A percentile compares a stretch with the other conserved stretches of the same genome.
These are phyloP conservation scores for Aureobasidium vineae DNA, from an alignment of 2,329 filamentous ascomycete species.

Conservation along the genomic window DNA sequence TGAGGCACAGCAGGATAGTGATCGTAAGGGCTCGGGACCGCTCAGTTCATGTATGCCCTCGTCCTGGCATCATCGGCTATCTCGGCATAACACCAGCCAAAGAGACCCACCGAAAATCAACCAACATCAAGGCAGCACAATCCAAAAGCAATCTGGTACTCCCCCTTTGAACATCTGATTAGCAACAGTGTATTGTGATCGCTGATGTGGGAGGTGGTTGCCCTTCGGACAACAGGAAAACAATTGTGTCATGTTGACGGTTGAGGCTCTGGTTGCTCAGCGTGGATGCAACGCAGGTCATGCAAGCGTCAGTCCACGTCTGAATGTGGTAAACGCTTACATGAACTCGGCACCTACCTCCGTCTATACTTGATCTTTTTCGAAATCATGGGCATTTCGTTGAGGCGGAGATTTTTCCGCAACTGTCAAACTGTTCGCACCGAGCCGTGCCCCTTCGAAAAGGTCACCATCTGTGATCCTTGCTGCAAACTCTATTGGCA, in stretches of 20 bases:
- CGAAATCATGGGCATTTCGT: not conserved
- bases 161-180: no score
- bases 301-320: not conserved
- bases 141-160: no score
- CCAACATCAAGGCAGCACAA: no score
- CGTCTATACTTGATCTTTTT: not conserved
- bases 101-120: no score
- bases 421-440: not conserved
- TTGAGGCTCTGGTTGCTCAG: not conserved
- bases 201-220: not conserved
- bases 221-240: not conserved
- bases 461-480: not conserved
- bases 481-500: not conserved
- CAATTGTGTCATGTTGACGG: not conserved
- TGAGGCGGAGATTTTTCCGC: not conserved
- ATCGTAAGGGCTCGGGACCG: no score
- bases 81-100: no score
- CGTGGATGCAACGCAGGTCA: not conserved
- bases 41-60: no score
- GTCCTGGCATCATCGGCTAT: no score
- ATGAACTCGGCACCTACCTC: not conserved
- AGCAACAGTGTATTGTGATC: not conserved
- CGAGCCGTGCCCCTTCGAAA: not conserved
- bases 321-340: not conserved
- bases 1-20: no score